Percentiles rank a stretch among this genome's conserved stretches.
Evolutionary conservation across 225 moss, liverwort and hornwort genomes (phyloP).

Genomic region (Antitrichia curtipendula): DNA sequence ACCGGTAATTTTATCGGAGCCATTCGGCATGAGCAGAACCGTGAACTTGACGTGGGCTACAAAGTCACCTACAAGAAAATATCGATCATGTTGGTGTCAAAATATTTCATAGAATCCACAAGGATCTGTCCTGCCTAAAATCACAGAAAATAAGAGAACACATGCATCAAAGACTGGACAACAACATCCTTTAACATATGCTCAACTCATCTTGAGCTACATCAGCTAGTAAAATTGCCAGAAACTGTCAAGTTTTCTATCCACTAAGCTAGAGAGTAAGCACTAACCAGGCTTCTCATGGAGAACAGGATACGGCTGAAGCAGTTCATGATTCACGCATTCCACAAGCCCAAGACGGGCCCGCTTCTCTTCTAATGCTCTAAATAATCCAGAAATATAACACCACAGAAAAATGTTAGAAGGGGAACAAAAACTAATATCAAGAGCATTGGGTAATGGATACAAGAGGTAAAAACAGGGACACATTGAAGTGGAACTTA

Average conservation of each 20-base stretch:
- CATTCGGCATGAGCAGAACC: constrained; percentile 96
- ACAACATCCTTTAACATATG: neutral
- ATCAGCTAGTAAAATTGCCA: neutral
- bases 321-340: constrained; percentile 95
- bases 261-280: neutral
- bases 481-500: neutral
- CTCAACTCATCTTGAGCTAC: neutral
- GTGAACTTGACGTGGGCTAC: constrained; percentile 96
- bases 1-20: constrained; percentile 93
- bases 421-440: neutral
- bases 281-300: constrained; percentile 92
- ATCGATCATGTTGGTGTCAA: neutral
- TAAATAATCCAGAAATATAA: neutral
- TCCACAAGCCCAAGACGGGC: constrained; percentile 98
- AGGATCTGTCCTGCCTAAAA: neutral
- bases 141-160: neutral
- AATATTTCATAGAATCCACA: neutral
- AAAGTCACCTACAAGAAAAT: constrained; percentile 56
- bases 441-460: neutral
- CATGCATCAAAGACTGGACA: neutral
- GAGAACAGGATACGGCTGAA: constrained; percentile 94
- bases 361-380: constrained; percentile 96
- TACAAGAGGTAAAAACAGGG: neutral
- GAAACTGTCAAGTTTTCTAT: neutral
- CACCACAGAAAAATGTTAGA: neutral